These are phyloP conservation scores for Colletotrichum melonis DNA, from an alignment of 2,329 filamentous ascomycete genomes.

Conservation along the genomic window DNA sequence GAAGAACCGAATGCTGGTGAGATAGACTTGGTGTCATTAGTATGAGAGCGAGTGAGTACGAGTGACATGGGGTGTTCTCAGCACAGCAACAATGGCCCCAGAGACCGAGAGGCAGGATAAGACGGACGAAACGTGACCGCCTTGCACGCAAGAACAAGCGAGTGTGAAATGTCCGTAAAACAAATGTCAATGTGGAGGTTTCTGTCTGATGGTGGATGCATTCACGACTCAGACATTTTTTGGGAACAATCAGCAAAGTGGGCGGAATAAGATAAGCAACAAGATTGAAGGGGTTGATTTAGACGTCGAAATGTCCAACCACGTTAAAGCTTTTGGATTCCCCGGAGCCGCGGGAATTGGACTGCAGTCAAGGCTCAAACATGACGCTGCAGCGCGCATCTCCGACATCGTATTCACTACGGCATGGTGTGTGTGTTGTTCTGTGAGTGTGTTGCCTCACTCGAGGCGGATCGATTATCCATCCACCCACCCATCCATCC, in stretches of 20 bases:
- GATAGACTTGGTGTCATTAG: background rate
- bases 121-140: conserved; percentile 16
- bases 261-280: conserved; percentile 18
- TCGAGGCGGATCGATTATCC: background rate
- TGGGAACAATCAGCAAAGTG: conserved; percentile 17
- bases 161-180: background rate
- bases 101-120: background rate
- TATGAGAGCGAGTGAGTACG: background rate
- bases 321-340: background rate
- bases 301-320: conserved; percentile 2
- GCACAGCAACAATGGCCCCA: background rate
- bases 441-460: background rate
- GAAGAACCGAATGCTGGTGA: background rate
- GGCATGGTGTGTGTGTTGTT: background rate
- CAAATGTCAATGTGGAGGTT: background rate
- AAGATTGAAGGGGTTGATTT: conserved; percentile 23
- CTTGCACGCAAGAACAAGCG: conserved; percentile 16
- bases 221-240: conserved; percentile 27
- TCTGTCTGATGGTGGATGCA: conserved; percentile 16
- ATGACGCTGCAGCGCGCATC: background rate
- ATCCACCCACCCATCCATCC: background rate
- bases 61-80: background rate
- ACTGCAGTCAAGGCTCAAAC: background rate
- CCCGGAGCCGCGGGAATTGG: background rate
- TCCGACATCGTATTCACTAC: background rate